Percentiles rank a stretch among this genome's conserved stretches.
These are phyloP conservation scores for Rhizophagus sp. DNA, from an alignment of 192 early-diverging fungal species.

Conservation along the genomic window DNA sequence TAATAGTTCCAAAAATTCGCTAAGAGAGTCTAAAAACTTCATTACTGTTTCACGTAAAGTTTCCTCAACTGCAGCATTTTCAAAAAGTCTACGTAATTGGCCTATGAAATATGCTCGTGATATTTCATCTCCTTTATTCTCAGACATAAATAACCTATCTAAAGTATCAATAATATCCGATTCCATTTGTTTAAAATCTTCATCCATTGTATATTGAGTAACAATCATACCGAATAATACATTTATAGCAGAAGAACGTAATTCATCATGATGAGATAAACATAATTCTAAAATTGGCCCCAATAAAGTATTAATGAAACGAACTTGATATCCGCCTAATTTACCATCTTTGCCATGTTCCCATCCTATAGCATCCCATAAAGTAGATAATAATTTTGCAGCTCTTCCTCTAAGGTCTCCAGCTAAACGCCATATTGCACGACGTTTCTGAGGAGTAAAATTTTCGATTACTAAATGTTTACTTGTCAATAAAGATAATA, in stretches of 20 bases:
- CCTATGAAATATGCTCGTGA: conserved; percentile 30
- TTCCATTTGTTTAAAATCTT: conserved; percentile 34
- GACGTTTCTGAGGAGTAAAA: conserved; percentile 55
- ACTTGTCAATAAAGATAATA: conserved; percentile 58
- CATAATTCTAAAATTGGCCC: conserved; percentile 40
- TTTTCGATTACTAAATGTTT: conserved; percentile 57
- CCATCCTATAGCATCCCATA: conserved; percentile 52
- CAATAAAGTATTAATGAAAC: conserved; percentile 33
- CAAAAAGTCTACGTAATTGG: conserved; percentile 35
- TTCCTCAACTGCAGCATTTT: neutral
- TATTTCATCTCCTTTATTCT: conserved; percentile 40
- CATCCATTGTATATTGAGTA: conserved; percentile 34
- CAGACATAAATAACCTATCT: conserved; percentile 44
- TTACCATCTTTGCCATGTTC: conserved; percentile 27
- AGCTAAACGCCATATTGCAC: conserved; percentile 56
- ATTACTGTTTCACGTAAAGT: conserved; percentile 18
- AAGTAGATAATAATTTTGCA: conserved; percentile 48
- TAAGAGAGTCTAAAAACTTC: conserved; percentile 49
- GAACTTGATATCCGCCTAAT: conserved; percentile 29
- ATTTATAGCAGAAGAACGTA: conserved; percentile 36
- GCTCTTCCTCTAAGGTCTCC: conserved; percentile 64
- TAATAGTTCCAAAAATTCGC: conserved; percentile 53
- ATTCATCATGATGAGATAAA: conserved; percentile 41
- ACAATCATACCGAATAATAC: conserved; percentile 42
- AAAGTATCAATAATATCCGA: conserved; percentile 40